Evolutionary conservation across 352 stramenopile species (phyloP), one percentile per base, ranked within the genome.

Genomic region (Elongisporangium undulatum): DNA sequence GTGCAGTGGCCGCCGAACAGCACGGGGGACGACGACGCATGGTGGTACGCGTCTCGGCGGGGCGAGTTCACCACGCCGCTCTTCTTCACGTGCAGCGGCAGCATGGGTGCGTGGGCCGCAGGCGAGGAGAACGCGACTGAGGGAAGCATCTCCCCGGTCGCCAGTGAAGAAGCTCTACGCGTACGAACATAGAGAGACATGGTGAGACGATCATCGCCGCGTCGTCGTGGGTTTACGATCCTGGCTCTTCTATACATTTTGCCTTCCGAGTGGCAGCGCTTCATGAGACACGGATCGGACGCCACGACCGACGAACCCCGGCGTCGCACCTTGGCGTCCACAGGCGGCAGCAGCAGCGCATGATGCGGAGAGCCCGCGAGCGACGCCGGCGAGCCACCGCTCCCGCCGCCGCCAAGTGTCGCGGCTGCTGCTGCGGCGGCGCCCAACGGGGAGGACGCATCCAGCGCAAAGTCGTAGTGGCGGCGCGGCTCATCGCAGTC

Each of bases 221-320:
- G 66, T 41, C 57, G 55, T 48, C 49, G 56, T 26, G 45, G 51
- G 51, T 59, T 64, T 34, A 58, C 61, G 60, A 10, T 8, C 39
- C 34, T 10, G 24, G 12, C 19, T 23, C 9, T 19, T 26, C 29
- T 68, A 64, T 85, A 92, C 82, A 92, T 92, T 67, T 77, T 92
- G 41, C 79, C 76, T 56, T 90, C 82, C 10, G 79, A 90, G 60
- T 81, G 72, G 24, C 74, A 89, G 51, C 82, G 72, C 56, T 79
- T 89, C 53, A 89, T 74, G 10, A 63, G 58, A 52, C 62, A 55
- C 49, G 61, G 59, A 55, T 69, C 56, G 26, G 34, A 57, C 19
- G 56, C 63, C 48, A 66, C 53, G 34, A 66, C 60, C 10, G 69
- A 70, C 0, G 75, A 71, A 38, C 70, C 75, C 21, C 78, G 72